These are phyloP conservation scores for Vigna angularis DNA, from an alignment of 306 rosid genomes.

Conservation along the genomic window DNA sequence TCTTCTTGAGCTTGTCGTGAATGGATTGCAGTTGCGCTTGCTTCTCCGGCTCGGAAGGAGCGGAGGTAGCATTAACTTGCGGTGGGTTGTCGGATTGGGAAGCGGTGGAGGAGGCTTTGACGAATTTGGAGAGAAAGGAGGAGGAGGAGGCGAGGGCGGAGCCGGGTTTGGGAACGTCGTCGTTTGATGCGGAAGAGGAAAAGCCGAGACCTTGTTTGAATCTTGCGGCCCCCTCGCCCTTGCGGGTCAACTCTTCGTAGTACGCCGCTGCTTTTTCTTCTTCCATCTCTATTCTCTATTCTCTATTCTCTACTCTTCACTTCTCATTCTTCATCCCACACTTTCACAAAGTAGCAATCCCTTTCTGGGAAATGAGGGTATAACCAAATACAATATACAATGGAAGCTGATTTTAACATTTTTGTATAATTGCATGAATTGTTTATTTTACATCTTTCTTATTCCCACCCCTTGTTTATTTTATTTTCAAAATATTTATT, in stretches of 20 bases:
- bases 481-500: too few species aligned
- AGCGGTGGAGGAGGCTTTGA: constrained; percentile 75
- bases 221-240: constrained; percentile 87
- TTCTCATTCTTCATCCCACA: neutral
- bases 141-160: constrained; percentile 59
- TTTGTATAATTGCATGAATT: too few species aligned
- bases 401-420: too few species aligned
- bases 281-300: constrained; percentile 59
- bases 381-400: too few species aligned
- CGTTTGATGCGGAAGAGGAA: constrained; percentile 52
- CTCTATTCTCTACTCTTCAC: neutral
- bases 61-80: constrained; percentile 79
- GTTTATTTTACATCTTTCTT: too few species aligned
- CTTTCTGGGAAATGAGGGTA: neutral
- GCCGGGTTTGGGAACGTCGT: constrained; percentile 58
- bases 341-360: neutral
- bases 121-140: constrained; percentile 80
- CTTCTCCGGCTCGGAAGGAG: constrained; percentile 54
- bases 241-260: constrained; percentile 83
- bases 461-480: too few species aligned
- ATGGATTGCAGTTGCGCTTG: constrained; percentile 69
- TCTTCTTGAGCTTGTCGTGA: constrained; percentile 78
- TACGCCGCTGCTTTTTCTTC: constrained; percentile 94
- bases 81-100: constrained; percentile 61
- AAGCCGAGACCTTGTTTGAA: constrained; percentile 94